Evolutionary conservation across 108 stramenopile species (phyloP), one percentile per base, ranked within the genome.

Genomic region (Chaetoceros tenuissimus): DNA sequence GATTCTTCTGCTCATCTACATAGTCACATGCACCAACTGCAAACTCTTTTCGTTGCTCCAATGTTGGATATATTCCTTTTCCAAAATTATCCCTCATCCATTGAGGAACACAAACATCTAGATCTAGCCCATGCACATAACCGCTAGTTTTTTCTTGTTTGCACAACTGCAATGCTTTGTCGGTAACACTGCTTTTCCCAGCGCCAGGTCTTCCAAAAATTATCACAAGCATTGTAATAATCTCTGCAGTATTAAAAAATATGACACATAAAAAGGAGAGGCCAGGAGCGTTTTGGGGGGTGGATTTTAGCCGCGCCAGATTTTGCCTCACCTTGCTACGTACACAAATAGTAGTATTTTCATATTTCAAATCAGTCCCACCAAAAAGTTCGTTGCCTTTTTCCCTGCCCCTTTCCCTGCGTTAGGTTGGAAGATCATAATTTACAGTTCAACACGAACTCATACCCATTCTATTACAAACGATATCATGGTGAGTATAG

Each of bases 31-130:
- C 71, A 17, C 52, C 53, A 3, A 43, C 17, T 1, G 75, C 74
- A 64, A 85, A 85, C 10, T 57, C 62, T 19, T 21, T n/a, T 28
- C 83, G 51, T 68, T 85, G 67, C 40, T 69, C 29, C 24, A 79
- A 46, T 25, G 83, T 79, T 34, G 83, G 83, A 53, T 85, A 85
- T 0, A 81, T 72, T 1, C 79, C 79, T 48, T 74, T 80, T 54
- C 71, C 57, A 67, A 85, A 85, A 50, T 85, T 85, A 46, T 81
- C 83, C 28, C 54, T 59, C 83, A 85, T 81, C 67, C 71, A 74
- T 66, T 85, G 79, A 13, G 83, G 76, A 3, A 85, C 66, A 53
- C 83, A 85, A 25, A 81, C 75, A 64, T 85, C 83, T 16, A 85
- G 58, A 66, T 85, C 83, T 16, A 76, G 29, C 16, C 63, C 62